Evolutionary conservation across 768 basidiomycete genomes (phyloP).

Genomic region (Leccinum disarticulatum): DNA sequence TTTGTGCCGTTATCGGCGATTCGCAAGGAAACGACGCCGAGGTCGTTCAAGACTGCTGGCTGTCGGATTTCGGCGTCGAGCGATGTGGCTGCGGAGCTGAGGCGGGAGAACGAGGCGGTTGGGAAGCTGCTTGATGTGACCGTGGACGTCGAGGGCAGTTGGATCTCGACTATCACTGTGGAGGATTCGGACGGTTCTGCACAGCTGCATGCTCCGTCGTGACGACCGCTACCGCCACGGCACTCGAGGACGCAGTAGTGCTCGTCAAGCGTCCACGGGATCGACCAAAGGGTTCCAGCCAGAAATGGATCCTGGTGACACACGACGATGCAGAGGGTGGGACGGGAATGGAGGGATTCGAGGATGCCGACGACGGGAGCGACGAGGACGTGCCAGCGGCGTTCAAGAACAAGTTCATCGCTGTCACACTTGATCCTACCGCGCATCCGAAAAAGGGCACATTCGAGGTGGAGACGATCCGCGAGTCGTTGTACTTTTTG

Average conservation of each 20-base stretch:
- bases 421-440: slow-evolving; percentile 76
- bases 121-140: slow-evolving; percentile 36
- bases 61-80: slow-evolving; percentile 42
- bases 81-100: slow-evolving; percentile 37
- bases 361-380: slow-evolving; percentile 16
- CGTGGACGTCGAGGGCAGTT: slow-evolving; percentile 36
- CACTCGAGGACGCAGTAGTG: not conserved
- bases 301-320: slow-evolving; percentile 15
- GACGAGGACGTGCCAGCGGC: slow-evolving; percentile 25
- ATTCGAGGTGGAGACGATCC: slow-evolving; percentile 83
- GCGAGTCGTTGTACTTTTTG: slow-evolving; percentile 88
- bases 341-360: not conserved
- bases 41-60: slow-evolving; percentile 46
- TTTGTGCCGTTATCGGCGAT: slow-evolving; percentile 59
- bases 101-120: slow-evolving; percentile 24
- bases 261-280: slow-evolving; percentile 17
- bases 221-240: not conserved
- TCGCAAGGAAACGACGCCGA: slow-evolving; percentile 35
- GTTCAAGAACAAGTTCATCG: slow-evolving; percentile 61
- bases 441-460: slow-evolving; percentile 74
- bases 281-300: slow-evolving; percentile 21
- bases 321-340: not conserved
- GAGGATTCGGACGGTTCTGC: slow-evolving; percentile 1
- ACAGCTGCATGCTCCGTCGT: not conserved
- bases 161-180: slow-evolving; percentile 28